Conservation (phyloP, 176 grass and related monocot species). For the Carex littledalei region DNA sequence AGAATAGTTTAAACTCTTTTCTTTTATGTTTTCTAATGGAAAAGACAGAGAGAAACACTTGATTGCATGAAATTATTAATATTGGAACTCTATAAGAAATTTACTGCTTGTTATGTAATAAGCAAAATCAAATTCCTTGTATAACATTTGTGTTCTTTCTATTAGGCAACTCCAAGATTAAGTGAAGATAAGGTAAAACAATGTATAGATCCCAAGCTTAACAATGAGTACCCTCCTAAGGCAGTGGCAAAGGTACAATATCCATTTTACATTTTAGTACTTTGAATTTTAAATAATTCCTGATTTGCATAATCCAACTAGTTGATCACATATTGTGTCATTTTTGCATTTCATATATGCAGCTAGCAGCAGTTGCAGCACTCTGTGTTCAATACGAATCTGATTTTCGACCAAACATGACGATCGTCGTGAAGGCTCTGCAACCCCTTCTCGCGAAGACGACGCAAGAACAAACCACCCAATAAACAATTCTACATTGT, state of each 20-base stretch:
- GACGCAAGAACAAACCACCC: not conserved
- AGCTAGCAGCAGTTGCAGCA: slow-evolving; percentile 76
- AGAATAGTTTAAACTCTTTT: not conserved
- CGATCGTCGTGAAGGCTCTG: slow-evolving; percentile 76
- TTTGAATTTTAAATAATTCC: not conserved
- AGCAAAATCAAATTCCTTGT: not conserved
- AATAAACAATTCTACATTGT: not conserved
- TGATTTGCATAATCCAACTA: not conserved
- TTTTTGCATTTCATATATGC: not conserved
- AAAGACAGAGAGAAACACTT: not conserved
- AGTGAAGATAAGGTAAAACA: slow-evolving; percentile 91
- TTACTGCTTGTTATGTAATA: not conserved
- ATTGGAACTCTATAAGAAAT: not conserved
- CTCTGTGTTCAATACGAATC: slow-evolving; percentile 74
- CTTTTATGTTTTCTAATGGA: not conserved
- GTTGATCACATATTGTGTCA: not conserved
- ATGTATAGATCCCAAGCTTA: slow-evolving; percentile 79
- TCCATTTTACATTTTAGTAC: not conserved
- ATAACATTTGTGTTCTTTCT: not conserved
- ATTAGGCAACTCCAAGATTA: slow-evolving; percentile 78
- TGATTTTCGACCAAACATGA: slow-evolving; percentile 92
- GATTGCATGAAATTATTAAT: not conserved
- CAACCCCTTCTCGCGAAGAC: slow-evolving; percentile 51
- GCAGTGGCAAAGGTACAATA: slow-evolving; percentile 77
- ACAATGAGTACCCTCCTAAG: slow-evolving; percentile 78